Percentiles rank a stretch among this genome's conserved stretches.
phyloP scores from a whole-genome alignment of 2,329 filamentous ascomycete genomes.

The Acarospora socialis region DNA sequence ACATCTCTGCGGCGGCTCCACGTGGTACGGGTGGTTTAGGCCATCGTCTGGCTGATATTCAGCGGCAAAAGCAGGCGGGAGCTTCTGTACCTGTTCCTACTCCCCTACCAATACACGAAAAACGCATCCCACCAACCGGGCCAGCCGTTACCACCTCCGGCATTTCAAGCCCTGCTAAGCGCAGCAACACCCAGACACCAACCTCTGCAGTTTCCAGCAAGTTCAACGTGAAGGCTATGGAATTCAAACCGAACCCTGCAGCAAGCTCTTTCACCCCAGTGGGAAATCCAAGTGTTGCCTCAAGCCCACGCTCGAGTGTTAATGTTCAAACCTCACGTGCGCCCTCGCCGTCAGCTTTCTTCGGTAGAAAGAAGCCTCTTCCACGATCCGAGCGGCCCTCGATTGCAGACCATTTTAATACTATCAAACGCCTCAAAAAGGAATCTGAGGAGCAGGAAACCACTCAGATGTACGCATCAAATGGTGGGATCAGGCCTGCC shows the following conservation, averaged over 20 bases:
- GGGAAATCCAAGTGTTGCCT: slow-evolving; percentile 44
- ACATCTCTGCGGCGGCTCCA: slow-evolving; percentile 24
- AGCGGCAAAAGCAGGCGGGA: slow-evolving; percentile 25
- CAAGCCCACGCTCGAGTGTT: slow-evolving; percentile 54
- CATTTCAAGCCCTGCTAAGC: slow-evolving; percentile 27
- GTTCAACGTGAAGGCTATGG: slow-evolving; percentile 49
- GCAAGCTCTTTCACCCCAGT: slow-evolving; percentile 69
- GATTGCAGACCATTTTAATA: slow-evolving; percentile 43
- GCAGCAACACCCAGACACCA: slow-evolving; percentile 32
- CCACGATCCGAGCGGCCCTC: slow-evolving; percentile 41
- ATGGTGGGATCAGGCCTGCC: slow-evolving; percentile 69
- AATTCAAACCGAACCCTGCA: slow-evolving; percentile 76
- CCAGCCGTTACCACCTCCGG: slow-evolving; percentile 46
- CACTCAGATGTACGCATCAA: slow-evolving; percentile 52
- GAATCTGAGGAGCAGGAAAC: slow-evolving; percentile 30
- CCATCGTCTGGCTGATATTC: slow-evolving; percentile 36
- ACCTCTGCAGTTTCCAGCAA: slow-evolving; percentile 37
- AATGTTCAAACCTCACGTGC: slow-evolving; percentile 35
- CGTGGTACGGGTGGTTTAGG: slow-evolving; percentile 33
- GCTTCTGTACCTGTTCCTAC: slow-evolving; percentile 32
- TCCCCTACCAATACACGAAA: slow-evolving; percentile 47
- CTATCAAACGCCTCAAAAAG: slow-evolving; percentile 58
- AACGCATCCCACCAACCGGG: slow-evolving; percentile 59
- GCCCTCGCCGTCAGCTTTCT: slow-evolving; percentile 39
- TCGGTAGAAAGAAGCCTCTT: slow-evolving; percentile 58